Evolutionary conservation across 2,329 filamentous ascomycete genomes (phyloP).

Genomic region (Thelonectria rubi): DNA sequence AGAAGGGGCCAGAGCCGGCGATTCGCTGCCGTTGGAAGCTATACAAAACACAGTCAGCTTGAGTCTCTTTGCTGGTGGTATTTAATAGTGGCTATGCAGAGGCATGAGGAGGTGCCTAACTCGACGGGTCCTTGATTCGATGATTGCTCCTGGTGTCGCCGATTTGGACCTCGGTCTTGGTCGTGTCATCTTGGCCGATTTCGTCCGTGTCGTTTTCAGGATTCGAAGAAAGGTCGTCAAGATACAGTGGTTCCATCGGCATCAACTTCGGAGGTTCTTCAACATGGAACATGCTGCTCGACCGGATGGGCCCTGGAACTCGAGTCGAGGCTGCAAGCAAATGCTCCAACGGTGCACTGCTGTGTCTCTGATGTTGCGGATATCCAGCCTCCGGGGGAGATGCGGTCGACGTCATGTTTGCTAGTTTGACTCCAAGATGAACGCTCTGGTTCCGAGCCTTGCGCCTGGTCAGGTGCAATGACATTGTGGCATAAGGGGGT

Average conservation of each 20-base stretch:
- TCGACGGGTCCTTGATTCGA: slow-evolving; percentile 34
- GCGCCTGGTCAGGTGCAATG: slow-evolving; percentile 54
- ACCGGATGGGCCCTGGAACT: slow-evolving; percentile 42
- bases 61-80: slow-evolving; percentile 22
- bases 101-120: slow-evolving; percentile 48
- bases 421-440: slow-evolving; percentile 53
- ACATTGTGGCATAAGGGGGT: slow-evolving; percentile 49
- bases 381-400: slow-evolving; percentile 21
- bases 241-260: slow-evolving; percentile 54
- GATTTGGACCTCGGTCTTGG: neutral
- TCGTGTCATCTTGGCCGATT: slow-evolving; percentile 10
- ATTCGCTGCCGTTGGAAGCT: slow-evolving; percentile 59
- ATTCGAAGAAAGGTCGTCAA: slow-evolving; percentile 56
- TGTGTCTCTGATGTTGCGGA: slow-evolving; percentile 45
- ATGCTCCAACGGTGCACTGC: slow-evolving; percentile 40
- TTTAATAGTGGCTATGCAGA: slow-evolving; percentile 29
- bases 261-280: slow-evolving; percentile 58
- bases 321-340: slow-evolving; percentile 14
- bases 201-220: slow-evolving; percentile 30
- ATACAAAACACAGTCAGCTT: slow-evolving; percentile 49
- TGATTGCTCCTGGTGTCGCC: slow-evolving; percentile 4
- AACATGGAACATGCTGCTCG: slow-evolving; percentile 64
- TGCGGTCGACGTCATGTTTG: slow-evolving; percentile 28
- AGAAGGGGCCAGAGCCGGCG: slow-evolving; percentile 53
- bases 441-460: slow-evolving; percentile 58